Evolutionary conservation across 2,329 filamentous ascomycete genomes (phyloP).

Genomic region (Venturia oleaginea): DNA sequence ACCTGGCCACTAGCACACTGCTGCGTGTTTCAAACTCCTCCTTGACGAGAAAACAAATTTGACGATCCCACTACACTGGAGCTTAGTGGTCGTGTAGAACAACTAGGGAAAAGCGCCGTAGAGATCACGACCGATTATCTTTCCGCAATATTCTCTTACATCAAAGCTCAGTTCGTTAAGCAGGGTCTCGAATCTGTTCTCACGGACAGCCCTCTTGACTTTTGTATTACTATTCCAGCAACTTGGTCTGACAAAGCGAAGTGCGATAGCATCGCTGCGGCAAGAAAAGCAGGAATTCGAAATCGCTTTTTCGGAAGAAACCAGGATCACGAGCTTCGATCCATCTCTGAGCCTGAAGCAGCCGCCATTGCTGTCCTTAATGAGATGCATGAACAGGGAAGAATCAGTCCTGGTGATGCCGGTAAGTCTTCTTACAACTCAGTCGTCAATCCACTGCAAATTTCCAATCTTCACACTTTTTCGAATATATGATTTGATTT

Average conservation of each 20-base stretch:
- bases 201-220: neutral
- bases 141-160: neutral
- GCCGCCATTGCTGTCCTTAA: neutral
- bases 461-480: too few species aligned
- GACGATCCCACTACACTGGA: neutral
- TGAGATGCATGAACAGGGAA: neutral
- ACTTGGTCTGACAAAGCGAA: neutral
- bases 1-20: neutral
- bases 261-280: neutral
- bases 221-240: neutral
- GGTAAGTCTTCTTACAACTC: too few species aligned
- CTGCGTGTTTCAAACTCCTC: neutral
- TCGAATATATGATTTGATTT: too few species aligned
- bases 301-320: neutral
- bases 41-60: neutral
- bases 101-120: neutral
- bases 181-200: neutral
- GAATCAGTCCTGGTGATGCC: neutral
- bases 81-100: neutral
- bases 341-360: constrained; percentile 4
- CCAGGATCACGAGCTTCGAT: neutral
- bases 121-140: neutral
- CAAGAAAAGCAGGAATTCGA: neutral
- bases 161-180: neutral
- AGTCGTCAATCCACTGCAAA: too few species aligned